Percentiles rank a stretch among this genome's conserved stretches.
These are phyloP conservation scores for Pichia sp. DNA, from an alignment of 1,139 yeast species.

Conservation along the genomic window DNA sequence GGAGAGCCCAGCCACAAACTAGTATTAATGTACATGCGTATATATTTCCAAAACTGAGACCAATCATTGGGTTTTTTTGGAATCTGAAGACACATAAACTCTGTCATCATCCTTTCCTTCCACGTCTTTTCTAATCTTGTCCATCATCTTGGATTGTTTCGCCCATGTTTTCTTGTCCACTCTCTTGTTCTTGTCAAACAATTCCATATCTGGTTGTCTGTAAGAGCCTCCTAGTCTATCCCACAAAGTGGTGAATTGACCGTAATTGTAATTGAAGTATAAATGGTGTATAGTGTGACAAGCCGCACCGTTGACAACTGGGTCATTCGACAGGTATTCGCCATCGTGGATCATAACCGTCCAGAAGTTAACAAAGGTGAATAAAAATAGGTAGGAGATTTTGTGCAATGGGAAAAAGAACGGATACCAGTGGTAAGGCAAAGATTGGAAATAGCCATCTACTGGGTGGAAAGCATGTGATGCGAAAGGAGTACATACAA, in stretches of 20 bases:
- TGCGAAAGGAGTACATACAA: slow-evolving; percentile 96
- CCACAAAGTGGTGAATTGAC: slow-evolving; percentile 97
- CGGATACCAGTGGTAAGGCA: slow-evolving; percentile 91
- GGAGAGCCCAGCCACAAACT: background rate
- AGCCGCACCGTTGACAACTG: slow-evolving; percentile 94
- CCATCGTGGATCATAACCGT: slow-evolving; percentile 99
- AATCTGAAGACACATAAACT: slow-evolving; percentile 42
- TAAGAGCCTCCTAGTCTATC: slow-evolving; percentile 93
- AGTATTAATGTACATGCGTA: background rate
- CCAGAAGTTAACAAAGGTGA: slow-evolving; percentile 94
- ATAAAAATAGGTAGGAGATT: slow-evolving; percentile 70
- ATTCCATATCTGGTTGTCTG: slow-evolving; percentile 83
- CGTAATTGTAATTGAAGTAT: slow-evolving; percentile 95
- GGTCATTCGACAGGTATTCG: slow-evolving; percentile 87
- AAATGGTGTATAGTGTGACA: slow-evolving; percentile 96
- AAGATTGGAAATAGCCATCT: slow-evolving; percentile 88
- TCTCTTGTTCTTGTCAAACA: slow-evolving; percentile 64
- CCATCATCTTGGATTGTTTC: slow-evolving; percentile 72
- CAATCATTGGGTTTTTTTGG: slow-evolving; percentile 15
- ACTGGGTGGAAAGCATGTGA: slow-evolving; percentile 98
- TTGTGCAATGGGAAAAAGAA: slow-evolving; percentile 90
- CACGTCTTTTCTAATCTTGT: slow-evolving; percentile 68
- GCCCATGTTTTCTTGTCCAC: slow-evolving; percentile 64
- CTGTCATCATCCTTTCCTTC: slow-evolving; percentile 70
- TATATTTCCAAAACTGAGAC: background rate